A percentile compares a stretch with the other conserved stretches of the same genome.
These are phyloP conservation scores for Amanita polypyramis DNA, from an alignment of 768 basidiomycete genomes.

Conservation along the genomic window DNA sequence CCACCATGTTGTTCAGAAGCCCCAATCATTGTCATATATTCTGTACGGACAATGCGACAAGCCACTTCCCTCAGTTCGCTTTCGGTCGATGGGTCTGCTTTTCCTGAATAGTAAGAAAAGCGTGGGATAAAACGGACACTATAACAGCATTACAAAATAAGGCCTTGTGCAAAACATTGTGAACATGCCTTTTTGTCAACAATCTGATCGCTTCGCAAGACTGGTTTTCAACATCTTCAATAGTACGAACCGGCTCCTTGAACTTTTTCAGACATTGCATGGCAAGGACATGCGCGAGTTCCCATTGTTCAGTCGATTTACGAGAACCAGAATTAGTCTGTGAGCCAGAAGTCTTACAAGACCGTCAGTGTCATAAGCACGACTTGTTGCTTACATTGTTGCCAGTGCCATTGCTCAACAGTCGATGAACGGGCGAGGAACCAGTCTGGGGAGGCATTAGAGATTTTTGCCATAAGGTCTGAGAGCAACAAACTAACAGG, in stretches of 20 bases:
- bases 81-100: slow-evolving; percentile 6
- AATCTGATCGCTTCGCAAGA: slow-evolving; percentile 4
- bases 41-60: slow-evolving; percentile 6
- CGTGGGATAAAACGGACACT: slow-evolving; percentile 9
- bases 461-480: slow-evolving; percentile 7
- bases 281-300: slow-evolving; percentile 1
- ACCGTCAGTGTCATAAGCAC: slow-evolving; percentile 8
- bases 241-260: slow-evolving; percentile 4
- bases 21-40: slow-evolving; percentile 7
- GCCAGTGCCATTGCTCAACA: slow-evolving; percentile 2
- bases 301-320: slow-evolving; percentile 5
- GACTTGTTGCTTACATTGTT: slow-evolving; percentile 8
- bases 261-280: slow-evolving; percentile 4
- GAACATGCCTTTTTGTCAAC: slow-evolving; percentile 5
- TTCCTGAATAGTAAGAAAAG: slow-evolving; percentile 7
- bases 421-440: slow-evolving; percentile 5
- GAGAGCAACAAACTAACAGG: slow-evolving; percentile 7
- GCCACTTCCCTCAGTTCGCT: slow-evolving; percentile 4
- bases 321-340: slow-evolving; percentile 7
- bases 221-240: slow-evolving; percentile 6
- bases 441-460: slow-evolving; percentile 9
- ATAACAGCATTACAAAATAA: slow-evolving; percentile 5
- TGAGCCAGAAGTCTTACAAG: slow-evolving; percentile 8
- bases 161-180: slow-evolving; percentile 3
- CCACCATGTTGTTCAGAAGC: slow-evolving; percentile 2